Percentiles rank a stretch among this genome's conserved stretches.
Conservation (phyloP, 805 yeast genomes). For the Jamesozyma jinghongensis region DNA sequence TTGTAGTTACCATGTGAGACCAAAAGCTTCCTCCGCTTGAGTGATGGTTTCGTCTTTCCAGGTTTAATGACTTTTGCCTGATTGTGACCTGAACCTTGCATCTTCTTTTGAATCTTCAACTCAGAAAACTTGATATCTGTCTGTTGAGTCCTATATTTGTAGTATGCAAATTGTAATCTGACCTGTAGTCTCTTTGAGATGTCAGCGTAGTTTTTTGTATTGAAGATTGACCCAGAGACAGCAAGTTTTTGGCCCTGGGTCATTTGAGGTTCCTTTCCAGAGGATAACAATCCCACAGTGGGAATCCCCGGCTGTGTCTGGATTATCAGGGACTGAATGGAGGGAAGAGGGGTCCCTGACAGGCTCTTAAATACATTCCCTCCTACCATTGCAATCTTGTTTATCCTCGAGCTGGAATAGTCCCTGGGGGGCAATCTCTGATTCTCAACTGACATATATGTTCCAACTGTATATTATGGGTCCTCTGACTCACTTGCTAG, state of each 20-base stretch:
- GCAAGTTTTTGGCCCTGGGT: too few species aligned
- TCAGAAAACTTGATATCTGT: conserved; percentile 18
- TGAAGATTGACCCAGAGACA: not conserved
- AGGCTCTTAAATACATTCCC: conserved; percentile 3
- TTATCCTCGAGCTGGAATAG: conserved; percentile 20
- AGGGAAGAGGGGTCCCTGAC: conserved; percentile 11
- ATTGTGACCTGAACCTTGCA: too few species aligned
- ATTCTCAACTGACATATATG: conserved; percentile 14
- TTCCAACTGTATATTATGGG: too few species aligned
- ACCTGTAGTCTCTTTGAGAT: conserved; percentile 33
- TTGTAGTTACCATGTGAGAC: conserved; percentile 24
- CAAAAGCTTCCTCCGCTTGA: conserved; percentile 18
- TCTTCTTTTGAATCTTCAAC: conserved; percentile 4
- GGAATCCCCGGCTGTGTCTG: not conserved
- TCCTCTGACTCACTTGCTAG: too few species aligned
- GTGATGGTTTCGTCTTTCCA: not conserved
- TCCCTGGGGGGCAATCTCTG: conserved; percentile 23
- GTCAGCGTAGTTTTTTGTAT: conserved; percentile 8
- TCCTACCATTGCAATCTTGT: conserved; percentile 10
- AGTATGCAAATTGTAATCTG: conserved; percentile 44
- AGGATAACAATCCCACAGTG: not conserved
- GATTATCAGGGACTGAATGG: conserved; percentile 15
- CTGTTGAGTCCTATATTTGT: conserved; percentile 43
- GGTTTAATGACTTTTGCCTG: not conserved
- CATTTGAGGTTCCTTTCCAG: not conserved